A percentile compares a stretch with the other conserved stretches of the same genome.
These are phyloP conservation scores for Dactylella cylindrospora DNA, from an alignment of 2,329 filamentous ascomycete species.

Conservation along the genomic window DNA sequence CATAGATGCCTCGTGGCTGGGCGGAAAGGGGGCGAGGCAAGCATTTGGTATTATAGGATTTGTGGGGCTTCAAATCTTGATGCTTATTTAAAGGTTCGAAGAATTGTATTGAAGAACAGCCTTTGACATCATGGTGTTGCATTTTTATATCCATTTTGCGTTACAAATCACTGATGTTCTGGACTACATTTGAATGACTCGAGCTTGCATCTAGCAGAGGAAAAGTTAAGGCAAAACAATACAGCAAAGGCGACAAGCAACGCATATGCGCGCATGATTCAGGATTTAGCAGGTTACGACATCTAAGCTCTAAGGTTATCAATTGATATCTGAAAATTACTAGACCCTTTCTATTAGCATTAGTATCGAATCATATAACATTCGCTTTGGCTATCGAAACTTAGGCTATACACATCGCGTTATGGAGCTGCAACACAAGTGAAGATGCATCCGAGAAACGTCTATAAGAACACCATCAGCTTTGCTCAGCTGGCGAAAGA, in stretches of 20 bases:
- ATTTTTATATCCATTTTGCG: constrained; percentile 32
- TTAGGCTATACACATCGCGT: not conserved
- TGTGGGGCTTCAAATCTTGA: not conserved
- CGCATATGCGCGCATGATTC: too few species aligned
- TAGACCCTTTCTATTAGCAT: too few species aligned
- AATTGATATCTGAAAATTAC: too few species aligned
- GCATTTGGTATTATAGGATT: constrained; percentile 12
- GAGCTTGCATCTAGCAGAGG: too few species aligned
- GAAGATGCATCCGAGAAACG: constrained; percentile 51
- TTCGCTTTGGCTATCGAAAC: too few species aligned
- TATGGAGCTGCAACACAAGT: not conserved
- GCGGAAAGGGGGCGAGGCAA: not conserved
- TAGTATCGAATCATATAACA: too few species aligned
- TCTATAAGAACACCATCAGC: constrained; percentile 63
- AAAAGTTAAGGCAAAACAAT: too few species aligned
- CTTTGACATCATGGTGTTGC: constrained; percentile 34
- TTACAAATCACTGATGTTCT: constrained; percentile 35
- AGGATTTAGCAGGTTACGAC: too few species aligned
- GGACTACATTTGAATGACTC: too few species aligned
- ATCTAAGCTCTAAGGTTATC: too few species aligned
- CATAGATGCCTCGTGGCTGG: not conserved
- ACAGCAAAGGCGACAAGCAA: too few species aligned
- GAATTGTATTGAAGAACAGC: not conserved
- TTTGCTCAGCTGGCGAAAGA: constrained; percentile 64
- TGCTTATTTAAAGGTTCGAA: not conserved